Base-by-base conservation (phyloP, 2,329 filamentous ascomycete genomes). In the Bipolaris victoriae region DNA sequence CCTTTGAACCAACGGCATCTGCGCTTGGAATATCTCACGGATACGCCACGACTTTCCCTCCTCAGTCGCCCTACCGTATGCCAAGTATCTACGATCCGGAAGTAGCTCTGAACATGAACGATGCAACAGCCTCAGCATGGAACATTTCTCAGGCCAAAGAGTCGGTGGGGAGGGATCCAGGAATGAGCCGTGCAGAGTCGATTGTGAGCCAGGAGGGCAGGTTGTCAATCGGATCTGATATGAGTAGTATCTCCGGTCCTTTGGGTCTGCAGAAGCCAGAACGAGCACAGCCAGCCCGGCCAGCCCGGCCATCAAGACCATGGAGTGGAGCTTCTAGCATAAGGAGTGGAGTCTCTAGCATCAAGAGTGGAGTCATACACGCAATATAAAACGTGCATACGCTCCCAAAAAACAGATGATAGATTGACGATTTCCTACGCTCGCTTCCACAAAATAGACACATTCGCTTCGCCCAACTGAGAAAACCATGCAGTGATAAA, bases 1-100 rank as follows among this genome's bases (percentile, higher is more conserved):
- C 64, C 3, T 73, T 73, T 44, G 70, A 72, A 54, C 71, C 71
- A 31, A 72, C 66, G 10, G 69, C 65, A n/a, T 72, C 69, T 5
- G 60, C 62, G 18, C 57, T 73, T 9, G 70, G 70, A 7, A 72
- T 72, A 67, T 50, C 61, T 1, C 63, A 70, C 35, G 65, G 62
- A 13, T 69, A 71, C 31, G 52, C 62, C 37, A 64, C 64, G 31
- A 55, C 64, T 13, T 22, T 57, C 0, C 68, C 70, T 6, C 50
- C 57, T 16, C 35, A 41, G 11, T 45, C 58, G 5, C 48, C 65
- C 7, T 57, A 53, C 22, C 57, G 59, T n/a, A 61, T 69, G 15
- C 65, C 70, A 3, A 67, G 67, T 1, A 58, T 72, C 33, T 68
- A 71, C 39, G 67, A 70, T 40, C 68, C 67, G 18, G 31, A 48